Conservation (phyloP, 441 rosid genomes). For the Corymbia citriodora region DNA sequence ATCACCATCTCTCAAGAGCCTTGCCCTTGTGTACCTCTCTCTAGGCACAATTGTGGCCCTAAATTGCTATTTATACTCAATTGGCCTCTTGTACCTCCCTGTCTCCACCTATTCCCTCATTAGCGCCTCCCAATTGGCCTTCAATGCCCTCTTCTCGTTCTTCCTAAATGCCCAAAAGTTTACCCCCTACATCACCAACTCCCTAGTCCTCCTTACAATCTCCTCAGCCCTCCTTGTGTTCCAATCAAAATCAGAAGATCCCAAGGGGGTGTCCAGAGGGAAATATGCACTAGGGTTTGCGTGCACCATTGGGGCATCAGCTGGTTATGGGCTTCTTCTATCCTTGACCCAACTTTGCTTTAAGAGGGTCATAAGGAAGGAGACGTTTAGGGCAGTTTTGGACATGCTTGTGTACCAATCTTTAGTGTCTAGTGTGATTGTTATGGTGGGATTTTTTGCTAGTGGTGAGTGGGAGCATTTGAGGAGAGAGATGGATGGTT, state of each 20-base stretch:
- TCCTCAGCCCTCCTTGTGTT: constrained; percentile 17
- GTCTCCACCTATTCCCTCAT: constrained; percentile 52
- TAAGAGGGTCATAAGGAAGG: background rate
- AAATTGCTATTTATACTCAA: constrained; percentile 25
- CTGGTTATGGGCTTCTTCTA: background rate
- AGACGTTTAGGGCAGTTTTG: background rate
- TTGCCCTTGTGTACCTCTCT: constrained; percentile 20
- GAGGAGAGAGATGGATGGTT: background rate
- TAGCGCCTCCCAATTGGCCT: constrained; percentile 43
- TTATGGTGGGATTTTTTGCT: background rate
- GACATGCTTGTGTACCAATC: background rate
- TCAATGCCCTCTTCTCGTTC: constrained; percentile 44
- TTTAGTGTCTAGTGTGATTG: background rate
- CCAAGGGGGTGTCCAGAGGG: background rate
- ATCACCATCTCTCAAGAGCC: constrained; percentile 12
- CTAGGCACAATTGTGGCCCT: constrained; percentile 29
- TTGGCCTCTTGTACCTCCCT: constrained; percentile 39
- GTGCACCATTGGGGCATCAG: background rate
- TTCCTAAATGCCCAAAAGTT: constrained; percentile 42
- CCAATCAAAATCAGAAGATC: background rate
- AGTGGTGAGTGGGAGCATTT: background rate
- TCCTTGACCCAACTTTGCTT: background rate
- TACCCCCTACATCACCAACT: constrained; percentile 40
- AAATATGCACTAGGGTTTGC: background rate
- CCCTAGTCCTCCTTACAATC: constrained; percentile 34